A percentile compares a stretch with the other conserved stretches of the same genome.
Conservation (phyloP, 192 early-diverging fungal species). For the Coemansia biformis region DNA sequence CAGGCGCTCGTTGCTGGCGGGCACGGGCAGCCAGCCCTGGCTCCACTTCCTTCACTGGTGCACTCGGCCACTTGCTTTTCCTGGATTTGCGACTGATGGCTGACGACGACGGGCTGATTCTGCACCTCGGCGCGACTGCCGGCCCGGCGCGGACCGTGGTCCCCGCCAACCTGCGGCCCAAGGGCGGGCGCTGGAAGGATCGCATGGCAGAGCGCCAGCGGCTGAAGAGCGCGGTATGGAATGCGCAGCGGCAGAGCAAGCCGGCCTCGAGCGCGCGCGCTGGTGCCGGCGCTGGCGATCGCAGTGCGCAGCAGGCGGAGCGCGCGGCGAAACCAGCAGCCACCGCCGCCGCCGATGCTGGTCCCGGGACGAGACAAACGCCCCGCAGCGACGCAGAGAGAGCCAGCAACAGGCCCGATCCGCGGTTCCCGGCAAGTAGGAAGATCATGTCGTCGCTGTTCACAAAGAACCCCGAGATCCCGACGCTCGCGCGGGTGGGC, state of each 20-base stretch:
- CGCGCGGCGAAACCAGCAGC: too few relatives aligned
- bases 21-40: too few relatives aligned
- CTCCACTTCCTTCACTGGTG: too few relatives aligned
- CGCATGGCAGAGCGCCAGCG: slow-evolving; percentile 34
- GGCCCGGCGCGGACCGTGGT: slow-evolving; percentile 11
- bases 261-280: background rate
- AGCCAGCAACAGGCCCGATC: slow-evolving; percentile 5
- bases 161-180: slow-evolving; percentile 15
- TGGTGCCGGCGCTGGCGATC: background rate
- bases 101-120: slow-evolving; percentile 61
- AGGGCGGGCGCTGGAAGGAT: slow-evolving; percentile 50
- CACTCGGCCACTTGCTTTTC: too few relatives aligned
- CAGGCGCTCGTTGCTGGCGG: too few relatives aligned
- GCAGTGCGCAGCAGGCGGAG: background rate
- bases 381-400: slow-evolving; percentile 1
- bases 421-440: background rate
- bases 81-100: too few relatives aligned
- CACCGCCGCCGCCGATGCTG: background rate
- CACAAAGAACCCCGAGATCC: slow-evolving; percentile 64
- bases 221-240: slow-evolving; percentile 27
- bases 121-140: slow-evolving; percentile 56
- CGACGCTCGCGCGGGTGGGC: slow-evolving; percentile 8
- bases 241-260: slow-evolving; percentile 11
- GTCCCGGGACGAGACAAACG: too few relatives aligned
- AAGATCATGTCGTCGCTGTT: slow-evolving; percentile 81